Base-by-base conservation (phyloP, 2,329 filamentous ascomycete species). In the Blastomyces emzantsi region DNA sequence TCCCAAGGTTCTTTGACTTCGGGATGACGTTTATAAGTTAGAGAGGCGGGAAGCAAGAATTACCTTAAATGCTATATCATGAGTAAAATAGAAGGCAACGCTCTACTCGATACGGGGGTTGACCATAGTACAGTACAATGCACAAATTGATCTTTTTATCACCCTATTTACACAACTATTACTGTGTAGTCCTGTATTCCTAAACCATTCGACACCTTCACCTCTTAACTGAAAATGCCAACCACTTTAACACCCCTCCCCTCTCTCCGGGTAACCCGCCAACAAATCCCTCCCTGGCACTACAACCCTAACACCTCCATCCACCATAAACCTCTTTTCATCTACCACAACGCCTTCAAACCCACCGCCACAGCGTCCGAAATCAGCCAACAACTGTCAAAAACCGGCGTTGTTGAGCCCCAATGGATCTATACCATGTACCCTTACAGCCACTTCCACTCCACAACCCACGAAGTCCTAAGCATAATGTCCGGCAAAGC, bases 351-450 rank as follows among this genome's bases (percentile, higher is more conserved):
- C 17, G 83, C 79, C 45, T 88, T 89, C 68, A 72, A 76, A 3
- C 68, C 74, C 2, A 70, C 70, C 2, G 71, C 75, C 19, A 77
- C 79, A 3, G 75, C 84, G 3, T 77, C 79, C 2, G 70, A 77
- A 1, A 82, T 89, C 58, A 83, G 87, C 69, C 70, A 78, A 0
- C 86, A 86, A 66, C 78, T 90, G 6, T 70, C 71, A 7, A 69
- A 72, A 3, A 72, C 84, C 19, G 81, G 80, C 8, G 82, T 84
- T 43, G 86, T 88, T 2, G 70, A 69, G 1, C 86, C 87, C 0
- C 84, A 87, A 70, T 89, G 87, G 87, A 80, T 83, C 33, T 89
- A 86, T 73, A 85, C 84, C 19, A 90, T 90, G 86, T 90, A 87
- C 73, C 73, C 72, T 45, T 82, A 80, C 6, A 84, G 82, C 0